A percentile compares a stretch with the other conserved stretches of the same genome.
These are phyloP conservation scores for Psilocybe cubensis DNA, from an alignment of 768 basidiomycete species.

Conservation along the genomic window DNA sequence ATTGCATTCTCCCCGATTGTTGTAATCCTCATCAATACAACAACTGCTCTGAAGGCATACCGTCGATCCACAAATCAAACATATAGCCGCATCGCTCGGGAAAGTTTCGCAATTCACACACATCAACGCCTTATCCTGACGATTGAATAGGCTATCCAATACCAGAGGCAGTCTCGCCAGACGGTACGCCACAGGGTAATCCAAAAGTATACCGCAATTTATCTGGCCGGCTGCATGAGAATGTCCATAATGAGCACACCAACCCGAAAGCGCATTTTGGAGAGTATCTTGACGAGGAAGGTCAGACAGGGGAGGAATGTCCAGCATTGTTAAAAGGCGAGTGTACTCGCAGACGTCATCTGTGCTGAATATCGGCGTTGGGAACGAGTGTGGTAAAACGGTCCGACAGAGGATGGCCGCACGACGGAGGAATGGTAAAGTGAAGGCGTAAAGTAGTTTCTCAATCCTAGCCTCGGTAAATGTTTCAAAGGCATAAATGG, in stretches of 20 bases:
- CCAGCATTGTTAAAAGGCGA: conserved; percentile 74
- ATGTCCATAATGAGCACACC: conserved; percentile 89
- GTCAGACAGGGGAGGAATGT: conserved; percentile 78
- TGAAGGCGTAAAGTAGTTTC: conserved; percentile 85
- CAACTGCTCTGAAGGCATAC: conserved; percentile 94
- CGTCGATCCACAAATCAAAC: conserved; percentile 85
- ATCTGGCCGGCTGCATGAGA: conserved; percentile 79
- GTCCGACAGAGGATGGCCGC: conserved; percentile 85
- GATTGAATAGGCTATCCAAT: conserved; percentile 83
- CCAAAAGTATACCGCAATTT: conserved; percentile 79
- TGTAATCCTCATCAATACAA: conserved; percentile 72
- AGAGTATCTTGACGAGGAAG: conserved; percentile 84
- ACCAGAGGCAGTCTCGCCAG: conserved; percentile 80
- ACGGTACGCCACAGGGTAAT: conserved; percentile 84
- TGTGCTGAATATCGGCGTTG: conserved; percentile 45
- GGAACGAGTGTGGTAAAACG: conserved; percentile 66
- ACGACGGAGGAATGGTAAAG: conserved; percentile 89
- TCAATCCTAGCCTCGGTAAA: conserved; percentile 87
- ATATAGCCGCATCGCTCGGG: conserved; percentile 87
- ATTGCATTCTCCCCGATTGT: conserved; percentile 88
- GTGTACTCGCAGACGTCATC: conserved; percentile 71
- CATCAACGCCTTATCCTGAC: conserved; percentile 69
- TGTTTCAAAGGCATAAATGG: conserved; percentile 75
- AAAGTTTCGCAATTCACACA: conserved; percentile 81
- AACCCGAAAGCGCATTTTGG: conserved; percentile 87